Evolutionary conservation across 768 basidiomycete genomes (phyloP), one percentile per base, ranked within the genome.

Genomic region (Rhodotorula babjevae): DNA sequence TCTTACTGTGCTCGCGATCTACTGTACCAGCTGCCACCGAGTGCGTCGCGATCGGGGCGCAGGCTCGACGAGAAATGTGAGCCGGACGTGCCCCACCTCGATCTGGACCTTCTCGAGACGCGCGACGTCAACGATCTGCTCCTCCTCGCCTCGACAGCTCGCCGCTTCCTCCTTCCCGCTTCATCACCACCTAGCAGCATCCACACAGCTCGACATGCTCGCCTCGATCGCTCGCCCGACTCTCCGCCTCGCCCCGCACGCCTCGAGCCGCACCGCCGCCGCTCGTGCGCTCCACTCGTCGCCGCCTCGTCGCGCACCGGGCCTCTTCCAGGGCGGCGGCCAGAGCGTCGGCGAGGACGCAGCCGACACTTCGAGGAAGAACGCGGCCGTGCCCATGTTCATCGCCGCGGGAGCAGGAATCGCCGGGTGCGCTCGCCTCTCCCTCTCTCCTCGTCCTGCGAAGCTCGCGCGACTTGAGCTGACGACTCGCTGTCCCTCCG

Each of bases 351-450:
- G 63, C 40, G 63, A 56, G 52, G 63, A 65, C 53, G 27, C n/a
- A 15, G 42, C 53, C 27, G 63, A 65, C 29, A 46, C 23, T n/a
- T n/a, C 42, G 53, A 16, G 42, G 40, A 65, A 65, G 63, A 65
- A 65, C 55, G 40, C 63, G 2, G 25, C 23, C 3, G n/a, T 56
- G 21, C 63, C 63, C 10, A 16, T 65, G 14, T 55, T 65, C 31
- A 23, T 56, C 42, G 63, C 42, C 1, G 53, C 25, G 0, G 63
- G 63, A 31, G 53, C 42, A 3, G 63, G 7, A 7, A 19, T 40
- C 18, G 40, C 53, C n/a, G 63, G 53, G 63, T 65, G 63, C 52
- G 63, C 33, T 46, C 18, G 8, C 18, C 44, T 46, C 14, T 46
- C 9, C 36, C 46, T 27, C 44, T 16, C 27, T 4, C 31, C 12